Conservation (phyloP, 2,329 filamentous ascomycete species). For the Penicillium brevicompactum region DNA sequence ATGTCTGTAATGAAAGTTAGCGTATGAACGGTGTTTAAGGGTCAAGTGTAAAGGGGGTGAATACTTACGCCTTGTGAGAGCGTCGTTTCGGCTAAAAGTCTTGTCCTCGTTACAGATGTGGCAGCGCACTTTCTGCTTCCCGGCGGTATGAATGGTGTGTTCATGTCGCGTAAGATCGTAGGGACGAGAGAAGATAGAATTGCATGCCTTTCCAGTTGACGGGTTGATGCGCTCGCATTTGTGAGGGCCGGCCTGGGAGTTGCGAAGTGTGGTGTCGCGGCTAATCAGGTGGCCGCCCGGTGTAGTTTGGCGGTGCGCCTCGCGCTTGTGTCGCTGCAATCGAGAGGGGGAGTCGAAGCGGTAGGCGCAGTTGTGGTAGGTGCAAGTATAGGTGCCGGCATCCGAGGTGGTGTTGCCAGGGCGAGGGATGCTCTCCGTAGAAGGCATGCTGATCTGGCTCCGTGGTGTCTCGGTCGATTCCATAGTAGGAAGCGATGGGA, state of each 20-base stretch:
- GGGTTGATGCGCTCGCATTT: constrained; percentile 92
- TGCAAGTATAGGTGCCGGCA: constrained; percentile 91
- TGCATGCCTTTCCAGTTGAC: constrained; percentile 91
- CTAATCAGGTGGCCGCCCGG: constrained; percentile 48
- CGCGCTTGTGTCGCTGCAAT: constrained; percentile 93
- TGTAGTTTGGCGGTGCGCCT: constrained; percentile 80
- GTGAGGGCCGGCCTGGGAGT: constrained; percentile 91
- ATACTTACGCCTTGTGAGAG: constrained; percentile 61
- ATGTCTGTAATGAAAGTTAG: constrained; percentile 57
- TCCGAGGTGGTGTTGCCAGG: constrained; percentile 71
- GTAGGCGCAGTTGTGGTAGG: constrained; percentile 84
- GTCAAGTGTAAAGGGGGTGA: background rate
- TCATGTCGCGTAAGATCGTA: constrained; percentile 97
- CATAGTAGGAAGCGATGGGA: constrained; percentile 63
- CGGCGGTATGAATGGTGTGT: constrained; percentile 93
- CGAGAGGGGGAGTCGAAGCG: constrained; percentile 86
- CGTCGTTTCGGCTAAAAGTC: constrained; percentile 94
- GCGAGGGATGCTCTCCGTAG: constrained; percentile 45
- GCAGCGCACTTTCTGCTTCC: constrained; percentile 93
- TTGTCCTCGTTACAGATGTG: constrained; percentile 94
- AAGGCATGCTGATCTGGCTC: constrained; percentile 34
- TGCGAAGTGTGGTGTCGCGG: constrained; percentile 58
- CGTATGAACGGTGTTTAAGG: background rate
- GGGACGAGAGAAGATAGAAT: constrained; percentile 88
- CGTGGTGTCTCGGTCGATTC: constrained; percentile 56